phyloP scores from a whole-genome alignment of 1,284 basidiomycete genomes.

The Fomitiporia mediterranea region DNA sequence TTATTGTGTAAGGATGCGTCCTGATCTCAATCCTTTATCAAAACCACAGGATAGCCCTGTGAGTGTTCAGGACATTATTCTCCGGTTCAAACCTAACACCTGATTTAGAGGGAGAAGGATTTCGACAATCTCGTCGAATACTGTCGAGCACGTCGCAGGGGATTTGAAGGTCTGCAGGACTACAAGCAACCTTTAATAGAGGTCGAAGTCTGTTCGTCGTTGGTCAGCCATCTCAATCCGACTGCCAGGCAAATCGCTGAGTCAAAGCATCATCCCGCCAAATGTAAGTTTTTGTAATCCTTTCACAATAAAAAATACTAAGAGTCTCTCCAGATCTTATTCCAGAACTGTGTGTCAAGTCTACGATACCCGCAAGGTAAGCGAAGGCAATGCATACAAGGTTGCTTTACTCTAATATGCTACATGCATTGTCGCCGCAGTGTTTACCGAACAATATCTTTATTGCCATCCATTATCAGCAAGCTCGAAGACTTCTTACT shows the following conservation, averaged over 20 bases:
- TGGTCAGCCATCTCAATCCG: slow-evolving; percentile 52
- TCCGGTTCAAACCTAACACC: background rate
- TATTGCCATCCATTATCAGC: slow-evolving; percentile 67
- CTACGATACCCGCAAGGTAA: slow-evolving; percentile 70
- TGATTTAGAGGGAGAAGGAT: slow-evolving; percentile 50
- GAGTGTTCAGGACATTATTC: slow-evolving; percentile 15
- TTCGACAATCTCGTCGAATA: slow-evolving; percentile 60
- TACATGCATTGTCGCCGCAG: too few relatives aligned
- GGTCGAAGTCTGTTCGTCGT: slow-evolving; percentile 45
- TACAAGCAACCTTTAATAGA: slow-evolving; percentile 69
- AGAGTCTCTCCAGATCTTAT: slow-evolving; percentile 52
- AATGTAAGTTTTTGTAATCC: slow-evolving; percentile 39
- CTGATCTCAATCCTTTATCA: slow-evolving; percentile 67
- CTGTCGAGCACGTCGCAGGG: slow-evolving; percentile 53
- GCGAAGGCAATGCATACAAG: slow-evolving; percentile 14
- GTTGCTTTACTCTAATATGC: slow-evolving; percentile 20
- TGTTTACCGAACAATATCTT: slow-evolving; percentile 56
- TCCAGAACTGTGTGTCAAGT: slow-evolving; percentile 69
- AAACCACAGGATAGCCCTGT: slow-evolving; percentile 62
- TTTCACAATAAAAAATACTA: background rate
- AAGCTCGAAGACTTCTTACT: slow-evolving; percentile 68
- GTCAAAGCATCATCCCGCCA: slow-evolving; percentile 41
- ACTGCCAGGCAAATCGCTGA: slow-evolving; percentile 34
- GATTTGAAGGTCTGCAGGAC: slow-evolving; percentile 56
- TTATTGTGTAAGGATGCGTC: slow-evolving; percentile 48